Evolutionary conservation across 176 grass and related monocot genomes (phyloP).

Genomic region (Lolium rigidum): DNA sequence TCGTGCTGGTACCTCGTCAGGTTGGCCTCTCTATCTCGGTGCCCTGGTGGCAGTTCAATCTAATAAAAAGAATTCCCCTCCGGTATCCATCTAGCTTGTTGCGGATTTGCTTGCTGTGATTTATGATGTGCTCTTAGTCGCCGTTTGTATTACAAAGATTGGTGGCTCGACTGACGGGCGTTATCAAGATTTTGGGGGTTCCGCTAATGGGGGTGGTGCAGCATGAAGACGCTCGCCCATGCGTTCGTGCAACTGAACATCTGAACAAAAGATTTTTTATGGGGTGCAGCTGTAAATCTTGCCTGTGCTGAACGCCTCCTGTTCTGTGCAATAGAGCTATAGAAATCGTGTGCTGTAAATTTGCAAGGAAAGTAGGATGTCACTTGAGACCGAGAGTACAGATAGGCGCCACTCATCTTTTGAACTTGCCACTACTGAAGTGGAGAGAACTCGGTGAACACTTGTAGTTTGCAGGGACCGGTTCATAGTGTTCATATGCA

Average conservation of each 20-base stretch:
- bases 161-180: neutral
- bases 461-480: neutral
- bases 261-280: conserved; percentile 12
- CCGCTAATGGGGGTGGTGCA: neutral
- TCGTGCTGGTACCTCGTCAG: conserved; percentile 19
- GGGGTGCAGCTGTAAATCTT: neutral
- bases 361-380: neutral
- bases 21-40: neutral
- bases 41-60: neutral
- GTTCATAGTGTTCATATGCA: neutral
- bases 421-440: neutral
- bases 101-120: neutral
- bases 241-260: neutral
- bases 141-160: neutral
- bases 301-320: neutral
- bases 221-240: neutral
- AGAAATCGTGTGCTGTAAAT: neutral
- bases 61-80: too few relatives aligned
- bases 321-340: neutral
- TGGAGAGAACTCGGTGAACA: neutral
- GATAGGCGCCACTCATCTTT: neutral
- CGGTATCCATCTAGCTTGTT: neutral
- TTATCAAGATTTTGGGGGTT: neutral
- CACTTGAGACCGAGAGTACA: neutral
- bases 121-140: neutral